Evolutionary conservation across 371 early-diverging fungal genomes (phyloP).

Genomic region (Mucor irregularis): DNA sequence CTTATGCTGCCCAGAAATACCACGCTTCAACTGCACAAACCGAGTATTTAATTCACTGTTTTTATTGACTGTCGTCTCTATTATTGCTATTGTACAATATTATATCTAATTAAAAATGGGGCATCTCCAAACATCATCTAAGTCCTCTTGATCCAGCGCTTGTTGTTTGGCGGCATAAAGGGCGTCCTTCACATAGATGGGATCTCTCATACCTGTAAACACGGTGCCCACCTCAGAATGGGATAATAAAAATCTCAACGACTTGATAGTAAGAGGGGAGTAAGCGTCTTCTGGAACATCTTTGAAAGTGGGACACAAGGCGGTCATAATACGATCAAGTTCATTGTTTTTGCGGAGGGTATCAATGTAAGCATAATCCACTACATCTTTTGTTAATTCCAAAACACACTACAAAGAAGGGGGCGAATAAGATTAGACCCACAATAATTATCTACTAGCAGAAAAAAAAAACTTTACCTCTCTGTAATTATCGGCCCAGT

Average conservation of each 20-base stretch:
- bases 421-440: no score
- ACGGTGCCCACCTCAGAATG: conserved; percentile 64
- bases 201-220: conserved; percentile 71
- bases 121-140: conserved; percentile 37
- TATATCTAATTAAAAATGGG: conserved; percentile 26
- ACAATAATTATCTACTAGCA: no score
- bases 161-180: conserved; percentile 32
- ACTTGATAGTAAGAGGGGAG: conserved; percentile 60
- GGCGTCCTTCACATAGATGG: conserved; percentile 64
- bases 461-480: conserved; percentile 25
- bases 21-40: no score
- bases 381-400: conserved; percentile 40
- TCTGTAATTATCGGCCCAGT: conserved; percentile 45
- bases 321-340: conserved; percentile 61
- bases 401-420: neutral
- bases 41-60: no score
- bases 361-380: conserved; percentile 55
- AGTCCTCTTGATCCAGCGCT: conserved; percentile 21
- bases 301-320: conserved; percentile 48
- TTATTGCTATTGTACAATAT: no score
- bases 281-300: conserved; percentile 29
- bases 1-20: no score
- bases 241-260: conserved; percentile 48
- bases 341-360: conserved; percentile 65
- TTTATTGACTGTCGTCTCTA: no score